A percentile compares a stretch with the other conserved stretches of the same genome.
phyloP scores from a whole-genome alignment of 257 asterid genomes.

The Rubia yunnanensis region DNA sequence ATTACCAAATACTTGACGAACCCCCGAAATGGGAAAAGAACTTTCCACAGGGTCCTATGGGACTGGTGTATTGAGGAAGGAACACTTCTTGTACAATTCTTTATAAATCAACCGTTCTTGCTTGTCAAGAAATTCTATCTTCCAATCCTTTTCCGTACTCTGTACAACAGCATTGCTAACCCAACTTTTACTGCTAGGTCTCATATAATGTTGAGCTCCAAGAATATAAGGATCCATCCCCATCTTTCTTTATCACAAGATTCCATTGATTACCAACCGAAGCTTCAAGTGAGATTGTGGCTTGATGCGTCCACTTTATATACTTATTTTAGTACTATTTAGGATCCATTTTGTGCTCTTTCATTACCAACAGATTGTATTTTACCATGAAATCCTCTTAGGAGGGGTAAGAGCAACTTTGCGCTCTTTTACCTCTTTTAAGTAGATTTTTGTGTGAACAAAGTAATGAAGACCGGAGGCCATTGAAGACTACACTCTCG shows the following conservation, averaged over 20 bases:
- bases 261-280: too few species aligned
- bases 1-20: slow-evolving; percentile 38
- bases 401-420: too few species aligned
- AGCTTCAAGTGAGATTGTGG: too few species aligned
- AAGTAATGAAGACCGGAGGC: too few species aligned
- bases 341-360: too few species aligned
- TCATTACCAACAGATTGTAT: too few species aligned
- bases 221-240: slow-evolving; percentile 39
- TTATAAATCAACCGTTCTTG: slow-evolving; percentile 72
- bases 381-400: too few species aligned
- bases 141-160: slow-evolving; percentile 45
- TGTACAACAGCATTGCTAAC: slow-evolving; percentile 54
- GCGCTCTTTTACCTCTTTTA: too few species aligned
- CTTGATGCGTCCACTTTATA: too few species aligned
- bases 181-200: slow-evolving; percentile 58
- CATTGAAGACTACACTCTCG: too few species aligned
- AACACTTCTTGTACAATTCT: slow-evolving; percentile 75
- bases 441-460: too few species aligned
- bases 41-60: slow-evolving; percentile 25
- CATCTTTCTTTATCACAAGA: slow-evolving; percentile 32
- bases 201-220: slow-evolving; percentile 50
- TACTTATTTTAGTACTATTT: too few species aligned
- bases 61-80: slow-evolving; percentile 38
- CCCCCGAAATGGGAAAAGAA: slow-evolving; percentile 58
- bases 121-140: slow-evolving; percentile 70